Evolutionary conservation across 2,329 filamentous ascomycete species (phyloP).

Genomic region (Phialocephala sp.): DNA sequence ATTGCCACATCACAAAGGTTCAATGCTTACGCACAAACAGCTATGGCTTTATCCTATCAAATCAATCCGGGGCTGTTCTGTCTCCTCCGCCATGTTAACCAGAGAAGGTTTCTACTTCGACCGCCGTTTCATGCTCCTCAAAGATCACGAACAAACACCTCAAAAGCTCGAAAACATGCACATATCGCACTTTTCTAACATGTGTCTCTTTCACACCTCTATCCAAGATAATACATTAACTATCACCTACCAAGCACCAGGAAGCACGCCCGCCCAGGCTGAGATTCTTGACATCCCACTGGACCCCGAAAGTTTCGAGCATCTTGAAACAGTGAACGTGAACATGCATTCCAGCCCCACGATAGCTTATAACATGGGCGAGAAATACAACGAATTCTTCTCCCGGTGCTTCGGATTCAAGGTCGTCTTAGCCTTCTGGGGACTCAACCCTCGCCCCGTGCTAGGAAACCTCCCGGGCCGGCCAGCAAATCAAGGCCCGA

Average conservation of each 20-base stretch:
- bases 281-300: conserved; percentile 61
- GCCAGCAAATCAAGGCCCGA: conserved; percentile 29
- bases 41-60: conserved; percentile 79
- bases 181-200: conserved; percentile 60
- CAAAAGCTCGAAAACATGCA: conserved; percentile 62
- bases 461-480: conserved; percentile 53
- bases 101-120: conserved; percentile 70
- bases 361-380: conserved; percentile 67
- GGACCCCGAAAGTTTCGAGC: conserved; percentile 51
- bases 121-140: conserved; percentile 73
- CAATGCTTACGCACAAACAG: conserved; percentile 43
- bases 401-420: conserved; percentile 67
- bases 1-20: background rate
- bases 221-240: conserved; percentile 50
- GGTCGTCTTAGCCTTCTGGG: conserved; percentile 68
- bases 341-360: conserved; percentile 65
- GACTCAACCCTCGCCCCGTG: conserved; percentile 62
- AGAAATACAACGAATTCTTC: conserved; percentile 68
- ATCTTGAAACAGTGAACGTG: conserved; percentile 56
- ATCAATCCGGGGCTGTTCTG: conserved; percentile 65
- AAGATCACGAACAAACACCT: conserved; percentile 48
- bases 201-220: conserved; percentile 68
- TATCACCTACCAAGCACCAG: conserved; percentile 47
- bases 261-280: background rate
- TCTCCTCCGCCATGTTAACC: conserved; percentile 59